A percentile compares a stretch with the other conserved stretches of the same genome.
phyloP scores from a whole-genome alignment of 1,284 basidiomycete species.

The Sporisorium exsertum region DNA sequence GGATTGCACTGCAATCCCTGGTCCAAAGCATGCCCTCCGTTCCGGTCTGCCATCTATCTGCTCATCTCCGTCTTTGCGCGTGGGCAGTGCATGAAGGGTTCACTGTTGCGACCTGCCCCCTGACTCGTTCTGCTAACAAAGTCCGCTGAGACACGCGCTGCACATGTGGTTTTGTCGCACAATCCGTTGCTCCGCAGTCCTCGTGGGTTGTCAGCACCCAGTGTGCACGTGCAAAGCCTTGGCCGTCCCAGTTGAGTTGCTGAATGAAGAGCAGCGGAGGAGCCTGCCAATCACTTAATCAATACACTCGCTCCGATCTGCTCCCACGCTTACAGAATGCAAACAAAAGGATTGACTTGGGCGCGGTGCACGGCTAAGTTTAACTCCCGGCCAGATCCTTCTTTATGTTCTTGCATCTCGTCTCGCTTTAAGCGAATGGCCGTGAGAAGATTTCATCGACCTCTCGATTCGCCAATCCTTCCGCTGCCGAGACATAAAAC shows the following conservation, averaged over 20 bases:
- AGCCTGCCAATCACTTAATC: background rate
- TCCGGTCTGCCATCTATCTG: slow-evolving; percentile 1
- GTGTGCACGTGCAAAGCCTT: too few relatives aligned
- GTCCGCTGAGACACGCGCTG: background rate
- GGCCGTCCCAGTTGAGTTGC: too few relatives aligned
- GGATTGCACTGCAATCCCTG: background rate
- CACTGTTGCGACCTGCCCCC: too few relatives aligned
- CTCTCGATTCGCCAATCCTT: background rate
- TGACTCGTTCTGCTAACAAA: background rate
- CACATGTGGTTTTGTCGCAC: background rate
- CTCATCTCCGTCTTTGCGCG: too few relatives aligned
- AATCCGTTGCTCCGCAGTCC: background rate
- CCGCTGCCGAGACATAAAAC: background rate
- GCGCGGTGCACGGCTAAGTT: background rate
- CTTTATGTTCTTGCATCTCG: background rate
- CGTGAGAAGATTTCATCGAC: slow-evolving; percentile 2
- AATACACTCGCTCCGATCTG: too few relatives aligned
- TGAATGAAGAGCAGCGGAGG: too few relatives aligned
- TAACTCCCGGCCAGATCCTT: background rate
- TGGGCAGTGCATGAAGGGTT: too few relatives aligned
- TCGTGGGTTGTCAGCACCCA: too few relatives aligned
- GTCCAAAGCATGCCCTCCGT: too few relatives aligned
- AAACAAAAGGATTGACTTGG: background rate
- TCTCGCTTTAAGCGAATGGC: background rate
- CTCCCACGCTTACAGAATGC: background rate